Evolutionary conservation across 1,284 basidiomycete species (phyloP).

Genomic region (Albatrellus sp.): DNA sequence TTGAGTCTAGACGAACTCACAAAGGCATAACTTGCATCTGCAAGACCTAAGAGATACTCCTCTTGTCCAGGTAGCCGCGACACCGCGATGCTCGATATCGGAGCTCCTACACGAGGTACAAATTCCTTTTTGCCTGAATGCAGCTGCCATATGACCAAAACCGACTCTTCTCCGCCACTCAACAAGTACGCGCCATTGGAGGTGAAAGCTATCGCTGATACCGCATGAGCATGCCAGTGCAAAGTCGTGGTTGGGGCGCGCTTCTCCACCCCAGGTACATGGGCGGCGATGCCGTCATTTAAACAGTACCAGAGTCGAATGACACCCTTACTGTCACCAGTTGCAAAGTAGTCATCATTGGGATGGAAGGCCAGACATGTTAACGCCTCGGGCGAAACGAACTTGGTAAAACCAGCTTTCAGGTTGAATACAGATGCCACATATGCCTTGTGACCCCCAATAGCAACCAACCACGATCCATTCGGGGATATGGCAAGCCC

Average conservation of each 20-base stretch:
- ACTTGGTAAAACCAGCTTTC: slow-evolving; percentile 71
- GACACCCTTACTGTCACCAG: slow-evolving; percentile 79
- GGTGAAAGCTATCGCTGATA: slow-evolving; percentile 84
- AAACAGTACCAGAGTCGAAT: slow-evolving; percentile 92
- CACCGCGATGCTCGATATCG: slow-evolving; percentile 66
- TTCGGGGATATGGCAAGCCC: slow-evolving; percentile 66
- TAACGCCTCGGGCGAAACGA: slow-evolving; percentile 68
- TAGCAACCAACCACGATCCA: slow-evolving; percentile 74
- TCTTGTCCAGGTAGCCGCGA: slow-evolving; percentile 36
- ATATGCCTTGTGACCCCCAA: slow-evolving; percentile 75
- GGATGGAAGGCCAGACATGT: slow-evolving; percentile 88
- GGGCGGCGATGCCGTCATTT: slow-evolving; percentile 38
- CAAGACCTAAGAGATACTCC: slow-evolving; percentile 77
- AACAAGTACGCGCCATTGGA: slow-evolving; percentile 86
- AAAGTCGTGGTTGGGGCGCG: slow-evolving; percentile 74
- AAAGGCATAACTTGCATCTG: slow-evolving; percentile 77
- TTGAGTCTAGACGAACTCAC: slow-evolving; percentile 65
- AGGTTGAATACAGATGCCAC: slow-evolving; percentile 49
- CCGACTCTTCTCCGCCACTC: slow-evolving; percentile 93
- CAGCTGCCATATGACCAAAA: slow-evolving; percentile 92
- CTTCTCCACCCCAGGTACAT: slow-evolving; percentile 51
- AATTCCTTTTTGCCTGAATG: slow-evolving; percentile 81
- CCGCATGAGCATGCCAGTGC: slow-evolving; percentile 97
- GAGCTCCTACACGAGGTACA: slow-evolving; percentile 85
- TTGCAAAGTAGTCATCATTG: slow-evolving; percentile 86